Percentiles rank a stretch among this genome's conserved stretches.
phyloP scores from a whole-genome alignment of 495 filamentous ascomycete genomes.

The Talaromyces wortmannii region DNA sequence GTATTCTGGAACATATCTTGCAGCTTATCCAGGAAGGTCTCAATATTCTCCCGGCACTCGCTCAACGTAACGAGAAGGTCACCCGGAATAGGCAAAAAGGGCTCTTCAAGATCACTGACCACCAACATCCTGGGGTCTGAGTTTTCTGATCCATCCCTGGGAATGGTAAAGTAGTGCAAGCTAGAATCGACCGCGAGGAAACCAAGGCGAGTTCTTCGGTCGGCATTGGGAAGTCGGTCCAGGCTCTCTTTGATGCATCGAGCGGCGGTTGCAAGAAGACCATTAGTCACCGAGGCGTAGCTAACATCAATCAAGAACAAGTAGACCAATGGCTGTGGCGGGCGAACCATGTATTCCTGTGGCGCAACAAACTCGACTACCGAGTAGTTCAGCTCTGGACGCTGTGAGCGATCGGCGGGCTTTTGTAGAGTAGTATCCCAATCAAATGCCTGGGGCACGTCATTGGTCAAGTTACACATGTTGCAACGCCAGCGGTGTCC shows the following conservation, averaged over 20 bases:
- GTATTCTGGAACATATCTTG: constrained; percentile 97
- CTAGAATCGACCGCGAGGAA: constrained; percentile 96
- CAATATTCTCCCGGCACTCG: constrained; percentile 84
- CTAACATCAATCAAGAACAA: constrained; percentile 97
- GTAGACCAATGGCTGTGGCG: constrained; percentile 95
- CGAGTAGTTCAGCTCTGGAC: constrained; percentile 85
- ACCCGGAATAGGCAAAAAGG: constrained; percentile 88
- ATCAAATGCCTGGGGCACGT: constrained; percentile 96
- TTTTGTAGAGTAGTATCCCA: constrained; percentile 92
- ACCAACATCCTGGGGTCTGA: constrained; percentile 87
- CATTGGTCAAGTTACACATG: constrained; percentile 98
- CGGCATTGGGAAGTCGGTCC: constrained; percentile 94
- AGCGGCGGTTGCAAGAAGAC: constrained; percentile 90
- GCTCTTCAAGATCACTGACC: constrained; percentile 92
- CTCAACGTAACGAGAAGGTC: constrained; percentile 88
- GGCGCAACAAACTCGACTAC: constrained; percentile 97
- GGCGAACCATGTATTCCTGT: constrained; percentile 98
- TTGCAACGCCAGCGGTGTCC: constrained; percentile 98
- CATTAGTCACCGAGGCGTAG: constrained; percentile 82
- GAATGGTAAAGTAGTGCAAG: constrained; percentile 91
- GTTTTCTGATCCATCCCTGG: constrained; percentile 76
- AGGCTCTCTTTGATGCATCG: constrained; percentile 92
- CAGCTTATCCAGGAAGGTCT: constrained; percentile 82
- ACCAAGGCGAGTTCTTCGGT: constrained; percentile 82
- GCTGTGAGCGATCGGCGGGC: constrained; percentile 80